Evolutionary conservation across 495 filamentous ascomycete genomes (phyloP), one percentile per base, ranked within the genome.

Genomic region (Aspergillus diversus): DNA sequence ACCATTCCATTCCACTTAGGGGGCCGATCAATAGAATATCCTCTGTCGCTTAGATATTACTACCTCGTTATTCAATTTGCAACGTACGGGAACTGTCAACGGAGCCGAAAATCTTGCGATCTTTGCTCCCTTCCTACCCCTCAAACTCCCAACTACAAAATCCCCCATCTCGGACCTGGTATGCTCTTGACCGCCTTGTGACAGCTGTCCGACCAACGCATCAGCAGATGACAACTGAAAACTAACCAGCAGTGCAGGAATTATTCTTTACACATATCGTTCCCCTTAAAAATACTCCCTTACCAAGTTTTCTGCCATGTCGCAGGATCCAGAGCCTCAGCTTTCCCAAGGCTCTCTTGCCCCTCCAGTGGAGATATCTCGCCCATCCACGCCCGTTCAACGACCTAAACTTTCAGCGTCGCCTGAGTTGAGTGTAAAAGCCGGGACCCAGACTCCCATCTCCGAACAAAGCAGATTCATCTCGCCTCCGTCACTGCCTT

Each of bases 351-450:
- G 67, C 57, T 75, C 77, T 48, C 73, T 81, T 66, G 73, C 72
- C 34, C 73, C 77, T 34, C 70, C 79, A 4, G 77, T 69, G 13
- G 79, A 80, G 63, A 76, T 81, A 31, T 53, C 72, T 34, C 73
- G 67, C 37, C 78, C 78, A 11, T 69, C 71, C 52, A 79, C 74
- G 34, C 75, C 78, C 57, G 58, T 63, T 34, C 71, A 69, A 42
- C 72, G 77, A n/a, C 60, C 71, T 21, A 77, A 65, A 52, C 64
- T 80, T 13, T 81, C 79, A 27, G 74, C 78, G 27, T 80, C 79
- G 5, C 77, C 79, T 59, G 77, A 77, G 21, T 66, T 77, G 39
- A 76, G 73, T 56, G 69, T 63, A 21, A 66, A 63, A 31, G 66
- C 67, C 53, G 70, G 66, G 51, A 71, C 59, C 33, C 70, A 70